A percentile compares a stretch with the other conserved stretches of the same genome.
Conservation (phyloP, 768 basidiomycete species). For the Kwoniella sp. region DNA sequence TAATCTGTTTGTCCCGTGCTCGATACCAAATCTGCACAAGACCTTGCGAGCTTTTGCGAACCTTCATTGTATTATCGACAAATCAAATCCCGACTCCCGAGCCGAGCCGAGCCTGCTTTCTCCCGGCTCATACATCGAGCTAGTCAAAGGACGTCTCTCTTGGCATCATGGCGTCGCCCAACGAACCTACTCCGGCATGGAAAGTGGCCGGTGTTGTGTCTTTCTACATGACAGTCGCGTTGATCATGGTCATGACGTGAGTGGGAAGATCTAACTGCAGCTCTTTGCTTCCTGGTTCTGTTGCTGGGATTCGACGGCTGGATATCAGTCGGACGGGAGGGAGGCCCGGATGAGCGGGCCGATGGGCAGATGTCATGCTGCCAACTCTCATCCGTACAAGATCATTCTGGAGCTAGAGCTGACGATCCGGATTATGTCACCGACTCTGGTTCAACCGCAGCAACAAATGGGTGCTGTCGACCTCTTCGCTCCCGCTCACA, state of each 20-base stretch:
- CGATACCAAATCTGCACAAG: too few species aligned
- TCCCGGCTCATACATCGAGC: background rate
- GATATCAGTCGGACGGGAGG: too few species aligned
- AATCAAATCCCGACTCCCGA: too few species aligned
- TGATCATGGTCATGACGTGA: constrained; percentile 63
- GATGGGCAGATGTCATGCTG: too few species aligned
- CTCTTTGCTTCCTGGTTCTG: too few species aligned
- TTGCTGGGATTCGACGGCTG: too few species aligned
- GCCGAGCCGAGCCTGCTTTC: too few species aligned
- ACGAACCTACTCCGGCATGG: constrained; percentile 17
- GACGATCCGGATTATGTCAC: background rate
- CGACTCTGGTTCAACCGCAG: background rate
- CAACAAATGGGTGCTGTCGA: constrained; percentile 41
- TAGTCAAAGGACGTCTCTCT: background rate
- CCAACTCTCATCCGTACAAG: too few species aligned
- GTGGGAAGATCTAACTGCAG: constrained; percentile 6
- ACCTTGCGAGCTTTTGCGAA: too few species aligned
- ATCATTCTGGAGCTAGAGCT: background rate
- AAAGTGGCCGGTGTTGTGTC: constrained; percentile 68
- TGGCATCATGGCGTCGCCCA: constrained; percentile 9
- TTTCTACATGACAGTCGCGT: constrained; percentile 77
- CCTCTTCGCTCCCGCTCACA: constrained; percentile 32
- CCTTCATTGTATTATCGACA: too few species aligned
- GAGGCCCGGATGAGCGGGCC: too few species aligned
- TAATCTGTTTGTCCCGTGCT: too few species aligned